phyloP scores from a whole-genome alignment of 73 alveolate species.

The Tetrahymena elliotti region DNA sequence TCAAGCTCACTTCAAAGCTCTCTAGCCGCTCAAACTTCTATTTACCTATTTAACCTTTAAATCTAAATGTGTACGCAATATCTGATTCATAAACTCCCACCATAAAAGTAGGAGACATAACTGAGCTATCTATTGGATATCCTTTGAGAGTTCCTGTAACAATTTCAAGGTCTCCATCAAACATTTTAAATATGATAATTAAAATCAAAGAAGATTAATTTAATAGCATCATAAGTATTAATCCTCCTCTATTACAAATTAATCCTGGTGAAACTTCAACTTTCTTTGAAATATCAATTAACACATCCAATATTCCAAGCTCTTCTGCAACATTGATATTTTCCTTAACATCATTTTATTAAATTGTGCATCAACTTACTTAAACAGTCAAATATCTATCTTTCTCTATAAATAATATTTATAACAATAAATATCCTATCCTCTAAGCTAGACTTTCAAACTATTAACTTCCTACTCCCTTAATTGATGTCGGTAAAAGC shows the following conservation, averaged over 20 bases:
- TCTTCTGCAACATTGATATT: background rate
- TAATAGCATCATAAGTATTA: background rate
- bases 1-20: background rate
- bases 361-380: background rate
- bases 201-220: background rate
- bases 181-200: background rate
- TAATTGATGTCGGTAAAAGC: background rate
- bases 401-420: background rate
- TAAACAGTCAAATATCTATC: background rate
- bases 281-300: background rate
- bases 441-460: background rate
- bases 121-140: background rate
- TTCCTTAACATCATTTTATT: background rate
- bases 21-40: background rate
- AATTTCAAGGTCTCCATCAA: background rate
- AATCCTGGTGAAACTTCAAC: background rate
- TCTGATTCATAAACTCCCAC: background rate
- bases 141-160: background rate
- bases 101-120: background rate
- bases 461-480: background rate
- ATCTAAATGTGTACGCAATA: background rate
- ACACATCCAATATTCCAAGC: background rate
- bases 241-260: background rate
- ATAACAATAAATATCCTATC: background rate
- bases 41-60: background rate